Conservation (phyloP, 1,284 basidiomycete genomes). For the Thelephora terrestris region DNA sequence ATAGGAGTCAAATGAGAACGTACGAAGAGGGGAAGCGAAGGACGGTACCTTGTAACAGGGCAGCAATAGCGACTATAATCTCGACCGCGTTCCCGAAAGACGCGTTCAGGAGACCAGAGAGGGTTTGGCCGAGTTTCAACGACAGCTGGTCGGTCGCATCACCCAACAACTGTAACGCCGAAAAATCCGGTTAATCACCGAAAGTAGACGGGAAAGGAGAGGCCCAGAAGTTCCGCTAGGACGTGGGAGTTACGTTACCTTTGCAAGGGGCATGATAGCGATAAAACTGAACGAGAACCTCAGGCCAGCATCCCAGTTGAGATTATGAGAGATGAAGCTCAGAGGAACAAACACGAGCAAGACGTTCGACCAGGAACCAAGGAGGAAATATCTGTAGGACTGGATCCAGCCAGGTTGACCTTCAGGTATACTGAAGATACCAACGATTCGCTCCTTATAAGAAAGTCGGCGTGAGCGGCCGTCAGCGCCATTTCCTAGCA, state of each 20-base stretch:
- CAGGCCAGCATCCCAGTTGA: constrained; percentile 71
- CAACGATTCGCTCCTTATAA: constrained; percentile 28
- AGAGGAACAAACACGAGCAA: constrained; percentile 73
- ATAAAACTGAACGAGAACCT: constrained; percentile 81
- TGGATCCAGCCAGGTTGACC: constrained; percentile 50
- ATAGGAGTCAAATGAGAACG: constrained; percentile 1
- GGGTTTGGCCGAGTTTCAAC: constrained; percentile 67
- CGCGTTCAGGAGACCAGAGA: constrained; percentile 82
- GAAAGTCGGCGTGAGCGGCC: constrained; percentile 17
- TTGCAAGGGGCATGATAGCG: constrained; percentile 82
- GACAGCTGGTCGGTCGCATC: constrained; percentile 86
- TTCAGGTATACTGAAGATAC: constrained; percentile 38
- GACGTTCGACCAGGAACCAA: constrained; percentile 69
- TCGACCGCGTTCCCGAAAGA: constrained; percentile 77
- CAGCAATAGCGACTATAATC: constrained; percentile 83
- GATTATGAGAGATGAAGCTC: constrained; percentile 48
- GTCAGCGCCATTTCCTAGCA: constrained; percentile 33
- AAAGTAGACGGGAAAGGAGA: constrained; percentile 7
- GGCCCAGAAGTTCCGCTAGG: not conserved
- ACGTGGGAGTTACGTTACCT: constrained; percentile 30
- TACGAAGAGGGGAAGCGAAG: constrained; percentile 4
- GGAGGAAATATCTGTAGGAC: constrained; percentile 60
- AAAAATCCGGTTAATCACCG: not conserved
- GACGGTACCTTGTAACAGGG: constrained; percentile 60
- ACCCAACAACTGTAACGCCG: constrained; percentile 45